These are phyloP conservation scores for Chalaropsis thielavioides DNA, from an alignment of 2,329 filamentous ascomycete genomes.

Conservation along the genomic window DNA sequence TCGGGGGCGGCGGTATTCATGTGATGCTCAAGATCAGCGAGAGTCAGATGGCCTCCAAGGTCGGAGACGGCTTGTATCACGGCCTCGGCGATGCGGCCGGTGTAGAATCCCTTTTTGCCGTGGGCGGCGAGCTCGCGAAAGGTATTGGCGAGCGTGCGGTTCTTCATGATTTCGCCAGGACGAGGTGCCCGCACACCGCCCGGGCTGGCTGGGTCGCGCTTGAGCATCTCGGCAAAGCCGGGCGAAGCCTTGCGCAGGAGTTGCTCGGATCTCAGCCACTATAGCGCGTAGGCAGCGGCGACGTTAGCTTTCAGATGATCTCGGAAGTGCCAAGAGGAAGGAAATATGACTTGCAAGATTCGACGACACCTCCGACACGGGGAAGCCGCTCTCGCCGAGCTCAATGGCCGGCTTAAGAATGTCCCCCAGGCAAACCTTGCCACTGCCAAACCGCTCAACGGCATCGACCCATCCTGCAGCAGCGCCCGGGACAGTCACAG, in stretches of 20 bases:
- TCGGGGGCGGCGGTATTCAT: slow-evolving; percentile 53
- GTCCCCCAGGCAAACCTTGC: slow-evolving; percentile 60
- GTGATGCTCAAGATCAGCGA: slow-evolving; percentile 71
- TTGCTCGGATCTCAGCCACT: slow-evolving; percentile 60
- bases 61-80: slow-evolving; percentile 64
- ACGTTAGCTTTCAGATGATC: not conserved
- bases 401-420: slow-evolving; percentile 72
- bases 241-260: slow-evolving; percentile 59
- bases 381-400: slow-evolving; percentile 76
- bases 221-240: slow-evolving; percentile 78
- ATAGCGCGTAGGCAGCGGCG: not conserved
- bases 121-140: slow-evolving; percentile 65
- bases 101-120: slow-evolving; percentile 85
- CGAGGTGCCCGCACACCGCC: slow-evolving; percentile 60
- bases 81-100: slow-evolving; percentile 65
- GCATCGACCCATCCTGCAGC: slow-evolving; percentile 89
- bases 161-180: slow-evolving; percentile 79
- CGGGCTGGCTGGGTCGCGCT: slow-evolving; percentile 51
- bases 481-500: slow-evolving; percentile 79
- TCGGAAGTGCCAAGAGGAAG: not conserved
- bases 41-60: slow-evolving; percentile 60
- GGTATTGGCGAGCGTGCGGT: slow-evolving; percentile 64
- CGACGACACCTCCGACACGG: slow-evolving; percentile 67
- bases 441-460: slow-evolving; percentile 77
- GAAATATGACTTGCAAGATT: slow-evolving; percentile 40